phyloP scores from a whole-genome alignment of 176 grass and related monocot species.

The Thinopyrum elongatum region DNA sequence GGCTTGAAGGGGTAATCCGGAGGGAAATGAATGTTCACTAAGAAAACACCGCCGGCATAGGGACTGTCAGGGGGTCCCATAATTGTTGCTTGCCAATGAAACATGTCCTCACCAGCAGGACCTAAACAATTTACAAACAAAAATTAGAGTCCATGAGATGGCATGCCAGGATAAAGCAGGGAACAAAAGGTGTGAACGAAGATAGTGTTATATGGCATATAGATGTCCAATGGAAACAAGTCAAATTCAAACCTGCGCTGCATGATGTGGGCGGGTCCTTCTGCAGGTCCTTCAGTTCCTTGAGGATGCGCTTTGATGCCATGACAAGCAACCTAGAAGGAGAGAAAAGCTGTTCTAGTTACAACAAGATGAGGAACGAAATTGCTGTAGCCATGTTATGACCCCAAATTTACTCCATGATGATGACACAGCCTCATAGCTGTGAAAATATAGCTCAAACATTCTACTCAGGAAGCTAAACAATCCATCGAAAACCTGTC shows the following conservation, averaged over 20 bases:
- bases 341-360: neutral
- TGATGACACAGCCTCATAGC: neutral
- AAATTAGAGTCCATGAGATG: conserved; percentile 30
- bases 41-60: conserved; percentile 57
- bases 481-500: neutral
- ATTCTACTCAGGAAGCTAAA: neutral
- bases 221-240: neutral
- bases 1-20: conserved; percentile 63
- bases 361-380: neutral
- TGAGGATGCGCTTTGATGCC: conserved; percentile 62
- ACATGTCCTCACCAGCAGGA: conserved; percentile 67
- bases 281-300: conserved; percentile 65
- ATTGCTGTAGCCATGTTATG: neutral
- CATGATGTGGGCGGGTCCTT: conserved; percentile 66
- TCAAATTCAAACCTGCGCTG: conserved; percentile 38
- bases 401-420: neutral
- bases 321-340: conserved; percentile 23
- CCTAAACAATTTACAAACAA: conserved; percentile 30
- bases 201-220: neutral
- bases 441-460: neutral
- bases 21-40: conserved; percentile 63
- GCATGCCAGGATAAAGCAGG: neutral
- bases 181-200: neutral
- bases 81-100: conserved; percentile 62
- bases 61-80: conserved; percentile 63